Percentiles rank a stretch among this genome's conserved stretches.
Conservation (phyloP, 2,329 filamentous ascomycete genomes). For the Fusarium pininemorale region DNA sequence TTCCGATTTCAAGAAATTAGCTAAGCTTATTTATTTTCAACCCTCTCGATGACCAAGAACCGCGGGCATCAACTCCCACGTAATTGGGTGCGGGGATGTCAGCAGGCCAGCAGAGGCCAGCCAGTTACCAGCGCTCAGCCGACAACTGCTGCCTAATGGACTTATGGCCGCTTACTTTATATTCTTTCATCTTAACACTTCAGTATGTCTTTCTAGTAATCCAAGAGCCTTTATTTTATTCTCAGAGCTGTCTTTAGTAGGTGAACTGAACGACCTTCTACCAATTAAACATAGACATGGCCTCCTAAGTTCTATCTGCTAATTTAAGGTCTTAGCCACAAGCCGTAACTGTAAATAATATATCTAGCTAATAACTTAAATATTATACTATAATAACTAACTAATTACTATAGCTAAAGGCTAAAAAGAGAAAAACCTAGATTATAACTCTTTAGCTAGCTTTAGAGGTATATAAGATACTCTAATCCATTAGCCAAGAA, state of each 20-base stretch:
- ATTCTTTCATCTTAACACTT: not conserved
- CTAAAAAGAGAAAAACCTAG: no score
- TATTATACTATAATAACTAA: no score
- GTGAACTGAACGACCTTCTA: not conserved
- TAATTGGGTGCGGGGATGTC: not conserved
- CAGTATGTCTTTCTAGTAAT: not conserved
- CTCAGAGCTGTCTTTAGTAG: not conserved
- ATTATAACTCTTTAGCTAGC: no score
- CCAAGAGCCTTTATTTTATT: not conserved
- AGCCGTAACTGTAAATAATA: no score
- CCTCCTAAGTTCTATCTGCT: no score
- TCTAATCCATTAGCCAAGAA: no score
- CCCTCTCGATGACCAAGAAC: rapidly evolving
- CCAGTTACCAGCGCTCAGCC: not conserved
- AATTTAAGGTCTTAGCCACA: no score
- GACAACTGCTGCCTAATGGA: not conserved
- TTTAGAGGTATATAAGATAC: no score
- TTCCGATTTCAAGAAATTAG: not conserved
- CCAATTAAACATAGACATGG: not conserved
- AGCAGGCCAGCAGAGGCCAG: not conserved
- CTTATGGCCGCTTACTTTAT: not conserved
- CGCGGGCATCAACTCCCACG: rapidly evolving
- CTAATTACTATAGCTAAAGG: no score
- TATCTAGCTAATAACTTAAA: no score
- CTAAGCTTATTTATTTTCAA: not conserved